Evolutionary conservation across 768 basidiomycete genomes (phyloP).

Genomic region (Mycena crocata): DNA sequence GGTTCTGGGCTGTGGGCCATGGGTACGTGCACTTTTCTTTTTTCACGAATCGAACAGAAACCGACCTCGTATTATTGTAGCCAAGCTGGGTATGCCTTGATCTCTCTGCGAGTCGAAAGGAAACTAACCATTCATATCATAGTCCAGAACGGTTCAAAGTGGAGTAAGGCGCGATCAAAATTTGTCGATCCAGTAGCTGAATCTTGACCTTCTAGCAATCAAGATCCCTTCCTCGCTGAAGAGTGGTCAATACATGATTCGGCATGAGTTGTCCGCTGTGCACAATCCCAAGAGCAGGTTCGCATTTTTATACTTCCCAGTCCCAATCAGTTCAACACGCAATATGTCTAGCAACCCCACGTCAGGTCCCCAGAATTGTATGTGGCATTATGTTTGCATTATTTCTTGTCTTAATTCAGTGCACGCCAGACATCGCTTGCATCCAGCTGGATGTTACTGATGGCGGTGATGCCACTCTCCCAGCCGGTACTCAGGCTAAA

Average conservation of each 20-base stretch:
- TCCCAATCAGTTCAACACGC: background rate
- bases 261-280: slow-evolving; percentile 38
- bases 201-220: slow-evolving; percentile 16
- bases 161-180: slow-evolving; percentile 21
- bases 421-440: slow-evolving; percentile 32
- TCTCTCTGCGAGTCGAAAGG: background rate
- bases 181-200: background rate
- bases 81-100: slow-evolving; percentile 28
- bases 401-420: background rate
- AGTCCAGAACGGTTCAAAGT: slow-evolving; percentile 36
- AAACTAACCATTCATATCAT: background rate
- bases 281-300: slow-evolving; percentile 38
- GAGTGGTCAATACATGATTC: slow-evolving; percentile 38
- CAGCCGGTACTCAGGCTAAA: slow-evolving; percentile 32
- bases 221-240: slow-evolving; percentile 35
- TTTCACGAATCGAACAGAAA: too few species aligned
- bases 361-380: slow-evolving; percentile 37
- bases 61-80: too few species aligned
- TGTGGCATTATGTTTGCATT: background rate
- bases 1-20: slow-evolving; percentile 40
- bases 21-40: too few species aligned
- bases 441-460: slow-evolving; percentile 35
- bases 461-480: slow-evolving; percentile 32
- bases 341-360: slow-evolving; percentile 26
- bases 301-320: background rate